Base-by-base conservation (phyloP, 805 yeast species). In the Starmerella powellii region DNA sequence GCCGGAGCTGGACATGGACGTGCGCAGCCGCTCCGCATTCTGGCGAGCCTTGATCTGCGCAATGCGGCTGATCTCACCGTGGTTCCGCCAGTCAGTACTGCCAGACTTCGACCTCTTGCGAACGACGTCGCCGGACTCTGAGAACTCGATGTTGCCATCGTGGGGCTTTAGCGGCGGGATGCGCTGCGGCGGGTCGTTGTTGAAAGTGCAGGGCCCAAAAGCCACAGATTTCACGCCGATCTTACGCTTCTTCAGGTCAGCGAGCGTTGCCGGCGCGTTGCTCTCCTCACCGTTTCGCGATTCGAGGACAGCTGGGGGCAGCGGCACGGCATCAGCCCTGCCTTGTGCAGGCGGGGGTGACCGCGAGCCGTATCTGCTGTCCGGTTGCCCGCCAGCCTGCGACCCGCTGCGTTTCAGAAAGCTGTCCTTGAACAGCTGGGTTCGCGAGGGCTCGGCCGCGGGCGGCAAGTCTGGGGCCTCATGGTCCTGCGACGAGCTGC, bases 151-250 rank as follows among this genome's bases (percentile, higher is more conserved):
- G 55, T 84, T 80, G 6, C 96, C 95, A 52, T 71, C 70, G 50
- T 78, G 68, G 6, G 96, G 95, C 46, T 70, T 71, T 55, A 94
- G 65, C 1, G 94, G 80, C 2, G 96, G 96, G 47, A 87, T 81
- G 57, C 86, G 95, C 56, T 87, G 96, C 1, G 95, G 94, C 2
- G 96, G 96, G 59, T 87, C 95, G 47, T 67, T 68, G 0, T 68
- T 69, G 47, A 85, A 72, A 40, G 78, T 74, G 38, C 81, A 81
- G 4, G 84, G 68, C 0, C 91, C 85, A 60, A 87, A 87, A n/a
- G 50, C 52, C 8, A 54, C 58, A 19, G 47, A 44, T 12, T 48
- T 46, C 21, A 42, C 40, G 24, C 23, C n/a, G 34, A 45, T 38
- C 15, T 37, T 34, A 20, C 38, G 48, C 16, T 12, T 17, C 28